Base-by-base conservation (phyloP, 2,329 filamentous ascomycete genomes). In the Botrytis fabae region DNA sequence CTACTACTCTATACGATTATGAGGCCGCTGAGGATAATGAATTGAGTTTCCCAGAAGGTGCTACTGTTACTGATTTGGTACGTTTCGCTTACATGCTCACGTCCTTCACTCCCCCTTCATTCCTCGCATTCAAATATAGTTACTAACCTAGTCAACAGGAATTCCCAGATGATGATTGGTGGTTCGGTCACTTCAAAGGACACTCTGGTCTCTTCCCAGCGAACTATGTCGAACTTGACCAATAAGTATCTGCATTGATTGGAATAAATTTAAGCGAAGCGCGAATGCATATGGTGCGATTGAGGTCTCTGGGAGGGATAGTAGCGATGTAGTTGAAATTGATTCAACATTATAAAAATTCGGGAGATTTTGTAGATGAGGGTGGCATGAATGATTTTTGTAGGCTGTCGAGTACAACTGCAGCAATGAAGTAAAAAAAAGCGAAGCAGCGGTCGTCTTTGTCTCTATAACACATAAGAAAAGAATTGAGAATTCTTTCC, bases 161-260 rank as follows among this genome's bases (percentile, higher is more conserved):
- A 85, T 98, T 98, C 83, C 96, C 96, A 2, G 96, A 98, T 79
- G 95, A 98, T 77, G 96, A 99, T 81, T 99, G 96, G 96, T 99
- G 96, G 96, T 92, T 95, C 46, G 66, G 66, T 79, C 90, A 93
- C 79, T 97, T 92, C 82, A 87, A 90, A 40, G 94, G 94, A 69
- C 88, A 91, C 73, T 88, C 88, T 44, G 96, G 96, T 75, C 87
- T 99, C 63, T 99, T 99, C 89, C 90, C 90, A 20, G 87, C 90
- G 80, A 92, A 92, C 81, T 92, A 92, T 78, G 90, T 92, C 75
- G 84, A 90, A 81, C 82, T 91, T 65, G 77, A 81, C 69, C 78
- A 81, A 57, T 81, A 72, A 32, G 46, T 59, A 42, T 42, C 16
- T 46, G 35, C 40, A 9, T 62, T n/a, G 25, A 35, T 42, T 32